A percentile compares a stretch with the other conserved stretches of the same genome.
Conservation (phyloP, 2,329 filamentous ascomycete species). For the Diaporthe destruens region DNA sequence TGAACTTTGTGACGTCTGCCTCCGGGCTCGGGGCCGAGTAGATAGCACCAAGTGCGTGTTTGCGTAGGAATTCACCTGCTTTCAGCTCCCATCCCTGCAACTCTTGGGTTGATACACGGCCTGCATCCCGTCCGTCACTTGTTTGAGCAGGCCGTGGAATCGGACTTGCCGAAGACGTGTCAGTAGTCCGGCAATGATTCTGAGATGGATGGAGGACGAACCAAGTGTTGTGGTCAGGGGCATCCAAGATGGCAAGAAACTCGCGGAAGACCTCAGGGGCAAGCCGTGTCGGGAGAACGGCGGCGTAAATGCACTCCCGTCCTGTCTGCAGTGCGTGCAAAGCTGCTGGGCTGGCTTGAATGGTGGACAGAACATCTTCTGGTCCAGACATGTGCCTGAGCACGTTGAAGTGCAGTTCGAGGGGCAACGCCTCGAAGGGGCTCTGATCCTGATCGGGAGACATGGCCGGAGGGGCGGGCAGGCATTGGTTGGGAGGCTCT, state of each 20-base stretch:
- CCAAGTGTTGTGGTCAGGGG: neutral
- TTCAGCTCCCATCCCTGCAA: neutral
- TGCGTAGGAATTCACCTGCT: neutral
- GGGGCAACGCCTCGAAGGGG: neutral
- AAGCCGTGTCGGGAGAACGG: neutral
- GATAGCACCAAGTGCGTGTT: neutral
- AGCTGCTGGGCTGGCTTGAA: neutral
- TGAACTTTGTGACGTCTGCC: neutral
- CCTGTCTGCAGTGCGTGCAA: neutral
- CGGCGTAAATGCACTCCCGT: neutral
- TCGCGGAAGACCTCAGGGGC: neutral
- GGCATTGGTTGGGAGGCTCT: neutral
- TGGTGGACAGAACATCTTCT: neutral
- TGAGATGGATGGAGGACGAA: too few relatives aligned
- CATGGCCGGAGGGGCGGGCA: neutral
- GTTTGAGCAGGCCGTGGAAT: neutral
- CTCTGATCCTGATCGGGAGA: neutral
- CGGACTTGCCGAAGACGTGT: neutral
- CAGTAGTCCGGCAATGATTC: too few relatives aligned
- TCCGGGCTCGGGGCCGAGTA: neutral
- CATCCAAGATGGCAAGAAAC: conserved; percentile 6
- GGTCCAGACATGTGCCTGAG: neutral
- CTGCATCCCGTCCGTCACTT: neutral
- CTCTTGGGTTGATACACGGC: neutral
- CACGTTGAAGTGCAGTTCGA: neutral